phyloP scores from a whole-genome alignment of 352 stramenopile genomes.

The Globisporangium nagaii region DNA sequence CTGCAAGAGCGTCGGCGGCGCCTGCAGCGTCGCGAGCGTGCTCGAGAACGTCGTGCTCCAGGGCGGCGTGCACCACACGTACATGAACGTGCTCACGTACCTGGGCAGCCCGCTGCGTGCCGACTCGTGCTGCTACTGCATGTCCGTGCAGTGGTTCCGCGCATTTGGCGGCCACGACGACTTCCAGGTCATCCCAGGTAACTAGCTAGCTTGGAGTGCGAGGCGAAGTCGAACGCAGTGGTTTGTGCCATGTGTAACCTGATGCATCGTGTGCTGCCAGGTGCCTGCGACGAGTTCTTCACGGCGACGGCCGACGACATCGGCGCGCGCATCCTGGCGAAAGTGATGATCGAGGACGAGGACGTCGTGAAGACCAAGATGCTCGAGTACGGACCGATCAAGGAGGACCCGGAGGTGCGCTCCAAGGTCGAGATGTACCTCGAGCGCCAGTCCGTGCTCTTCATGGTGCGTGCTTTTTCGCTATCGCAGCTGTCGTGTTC shows the following conservation, averaged over 20 bases:
- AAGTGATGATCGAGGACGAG: slow-evolving; percentile 71
- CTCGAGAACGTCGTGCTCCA: slow-evolving; percentile 73
- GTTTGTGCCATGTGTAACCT: background rate
- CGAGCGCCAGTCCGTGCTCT: slow-evolving; percentile 72
- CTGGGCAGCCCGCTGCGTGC: slow-evolving; percentile 52
- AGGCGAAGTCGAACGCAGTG: too few relatives aligned
- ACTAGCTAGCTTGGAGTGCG: too few relatives aligned
- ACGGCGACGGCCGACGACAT: slow-evolving; percentile 79
- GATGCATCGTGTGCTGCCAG: background rate
- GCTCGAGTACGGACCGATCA: slow-evolving; percentile 79
- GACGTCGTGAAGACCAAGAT: slow-evolving; percentile 72
- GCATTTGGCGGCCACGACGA: slow-evolving; percentile 57
- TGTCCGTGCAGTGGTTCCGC: slow-evolving; percentile 72
- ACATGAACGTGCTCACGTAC: slow-evolving; percentile 76
- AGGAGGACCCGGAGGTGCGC: slow-evolving; percentile 77
- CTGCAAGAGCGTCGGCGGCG: slow-evolving; percentile 44
- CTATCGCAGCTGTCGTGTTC: too few relatives aligned
- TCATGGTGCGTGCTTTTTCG: slow-evolving; percentile 41
- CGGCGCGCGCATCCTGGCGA: slow-evolving; percentile 60
- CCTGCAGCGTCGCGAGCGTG: slow-evolving; percentile 56
- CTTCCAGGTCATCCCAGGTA: slow-evolving; percentile 64
- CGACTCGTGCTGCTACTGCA: slow-evolving; percentile 64
- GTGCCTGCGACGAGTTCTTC: slow-evolving; percentile 69
- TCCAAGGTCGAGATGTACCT: slow-evolving; percentile 85
- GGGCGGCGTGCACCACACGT: slow-evolving; percentile 78